Percentiles rank a stretch among this genome's conserved stretches.
These are phyloP conservation scores for Sphagnum tenellum DNA, from an alignment of 225 moss, liverwort and hornwort species.

Conservation along the genomic window DNA sequence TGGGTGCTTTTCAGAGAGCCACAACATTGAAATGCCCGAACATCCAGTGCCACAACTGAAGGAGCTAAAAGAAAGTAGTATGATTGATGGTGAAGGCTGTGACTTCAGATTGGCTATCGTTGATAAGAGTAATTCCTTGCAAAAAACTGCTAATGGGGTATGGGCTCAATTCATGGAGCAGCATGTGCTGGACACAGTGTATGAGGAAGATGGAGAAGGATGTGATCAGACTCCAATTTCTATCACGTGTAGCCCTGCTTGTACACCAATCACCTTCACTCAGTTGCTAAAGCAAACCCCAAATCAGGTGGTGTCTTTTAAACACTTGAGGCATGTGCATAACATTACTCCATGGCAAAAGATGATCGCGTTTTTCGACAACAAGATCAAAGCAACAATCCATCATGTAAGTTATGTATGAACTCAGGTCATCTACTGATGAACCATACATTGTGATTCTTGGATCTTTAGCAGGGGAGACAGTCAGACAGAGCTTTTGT, in stretches of 20 bases:
- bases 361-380: not conserved
- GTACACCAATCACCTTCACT: too few relatives aligned
- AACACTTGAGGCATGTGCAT: conserved; percentile 6
- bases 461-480: too few relatives aligned
- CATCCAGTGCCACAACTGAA: not conserved
- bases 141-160: conserved; percentile 14
- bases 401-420: too few relatives aligned
- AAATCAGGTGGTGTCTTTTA: conserved; percentile 13
- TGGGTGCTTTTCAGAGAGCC: not conserved
- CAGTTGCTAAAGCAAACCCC: too few relatives aligned
- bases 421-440: too few relatives aligned
- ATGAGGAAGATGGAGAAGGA: conserved; percentile 25
- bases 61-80: not conserved
- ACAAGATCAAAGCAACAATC: too few relatives aligned
- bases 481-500: too few relatives aligned
- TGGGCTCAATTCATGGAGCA: conserved; percentile 15
- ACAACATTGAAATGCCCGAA: conserved; percentile 6
- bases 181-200: conserved; percentile 14
- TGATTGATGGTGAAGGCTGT: conserved; percentile 2
- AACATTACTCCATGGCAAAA: not conserved
- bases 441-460: too few relatives aligned
- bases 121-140: not conserved
- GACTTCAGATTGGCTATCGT: not conserved
- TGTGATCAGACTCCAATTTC: too few relatives aligned
- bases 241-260: too few relatives aligned